These are phyloP conservation scores for Populus nigra DNA, from an alignment of 345 rosid species.

Conservation along the genomic window DNA sequence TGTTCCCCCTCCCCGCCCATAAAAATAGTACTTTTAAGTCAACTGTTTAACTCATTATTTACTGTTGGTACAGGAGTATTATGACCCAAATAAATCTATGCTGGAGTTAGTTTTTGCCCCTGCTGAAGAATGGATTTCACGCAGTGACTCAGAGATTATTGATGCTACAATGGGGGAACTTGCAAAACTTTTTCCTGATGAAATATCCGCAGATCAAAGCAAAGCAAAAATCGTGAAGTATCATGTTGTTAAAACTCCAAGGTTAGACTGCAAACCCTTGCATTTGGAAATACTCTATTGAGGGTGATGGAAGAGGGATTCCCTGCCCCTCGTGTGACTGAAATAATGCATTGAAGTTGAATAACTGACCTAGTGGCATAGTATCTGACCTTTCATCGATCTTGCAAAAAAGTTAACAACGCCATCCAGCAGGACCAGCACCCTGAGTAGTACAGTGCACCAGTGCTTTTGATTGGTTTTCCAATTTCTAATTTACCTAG, in stretches of 20 bases:
- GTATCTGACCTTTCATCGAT: not conserved
- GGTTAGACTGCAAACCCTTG: conserved; percentile 45
- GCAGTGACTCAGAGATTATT: conserved; percentile 73
- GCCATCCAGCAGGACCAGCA: not conserved
- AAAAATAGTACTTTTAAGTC: not conserved
- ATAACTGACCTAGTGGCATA: not conserved
- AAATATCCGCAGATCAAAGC: conserved; percentile 84
- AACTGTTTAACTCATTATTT: not conserved
- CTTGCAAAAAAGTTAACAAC: not conserved
- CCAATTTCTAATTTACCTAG: not conserved
- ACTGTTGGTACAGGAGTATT: conserved; percentile 61
- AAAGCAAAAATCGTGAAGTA: conserved; percentile 86
- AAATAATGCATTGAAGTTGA: not conserved
- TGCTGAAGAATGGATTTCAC: conserved; percentile 88
- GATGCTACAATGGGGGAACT: conserved; percentile 94
- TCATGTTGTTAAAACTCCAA: conserved; percentile 89
- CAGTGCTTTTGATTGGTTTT: not conserved
- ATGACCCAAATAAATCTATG: conserved; percentile 83
- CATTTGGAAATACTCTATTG: not conserved
- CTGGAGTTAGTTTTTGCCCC: conserved; percentile 97
- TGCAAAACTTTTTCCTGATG: conserved; percentile 86
- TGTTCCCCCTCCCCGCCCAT: not conserved
- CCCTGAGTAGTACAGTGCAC: not conserved
- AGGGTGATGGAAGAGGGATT: not conserved
- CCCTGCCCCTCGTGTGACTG: not conserved